phyloP scores from a whole-genome alignment of 495 filamentous ascomycete species.

The Apodospora peruviana region DNA sequence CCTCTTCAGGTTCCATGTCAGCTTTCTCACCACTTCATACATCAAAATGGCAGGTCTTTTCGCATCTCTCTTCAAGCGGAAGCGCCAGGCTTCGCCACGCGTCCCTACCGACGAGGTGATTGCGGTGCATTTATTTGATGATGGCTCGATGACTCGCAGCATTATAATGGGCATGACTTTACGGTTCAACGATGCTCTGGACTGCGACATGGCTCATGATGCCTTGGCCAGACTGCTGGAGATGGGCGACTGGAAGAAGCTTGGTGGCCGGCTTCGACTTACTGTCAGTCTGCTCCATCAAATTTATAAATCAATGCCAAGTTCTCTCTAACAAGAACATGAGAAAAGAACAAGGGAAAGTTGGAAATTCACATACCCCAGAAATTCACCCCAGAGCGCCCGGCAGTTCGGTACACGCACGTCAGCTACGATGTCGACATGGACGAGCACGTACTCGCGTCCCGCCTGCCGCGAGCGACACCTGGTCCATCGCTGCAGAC shows the following conservation, averaged over 20 bases:
- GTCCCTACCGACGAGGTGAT: constrained; percentile 25
- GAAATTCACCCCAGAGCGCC: constrained; percentile 31
- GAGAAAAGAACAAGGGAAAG: constrained; percentile 12
- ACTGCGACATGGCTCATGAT: constrained; percentile 32
- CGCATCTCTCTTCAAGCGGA: too few relatives aligned
- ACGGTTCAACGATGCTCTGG: constrained; percentile 44
- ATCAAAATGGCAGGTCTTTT: too few relatives aligned
- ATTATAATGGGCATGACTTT: constrained; percentile 29
- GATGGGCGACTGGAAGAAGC: constrained; percentile 37
- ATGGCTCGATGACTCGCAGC: constrained; percentile 17
- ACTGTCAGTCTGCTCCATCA: constrained; percentile 17
- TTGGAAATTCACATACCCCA: constrained; percentile 43
- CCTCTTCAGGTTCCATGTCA: too few relatives aligned
- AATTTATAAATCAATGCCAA: neutral
- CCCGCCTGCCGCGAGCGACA: constrained; percentile 21
- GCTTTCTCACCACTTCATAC: too few relatives aligned
- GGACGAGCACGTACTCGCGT: constrained; percentile 27
- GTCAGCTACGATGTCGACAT: constrained; percentile 22
- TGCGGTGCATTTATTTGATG: constrained; percentile 28
- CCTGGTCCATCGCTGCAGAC: constrained; percentile 25
- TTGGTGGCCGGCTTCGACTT: constrained; percentile 36
- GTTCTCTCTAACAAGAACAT: constrained; percentile 4
- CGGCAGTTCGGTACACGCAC: constrained; percentile 34
- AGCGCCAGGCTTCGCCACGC: neutral
- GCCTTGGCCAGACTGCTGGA: constrained; percentile 31